Evolutionary conservation across 257 asterid genomes (phyloP).

Genomic region (Solanum appendiculatum): DNA sequence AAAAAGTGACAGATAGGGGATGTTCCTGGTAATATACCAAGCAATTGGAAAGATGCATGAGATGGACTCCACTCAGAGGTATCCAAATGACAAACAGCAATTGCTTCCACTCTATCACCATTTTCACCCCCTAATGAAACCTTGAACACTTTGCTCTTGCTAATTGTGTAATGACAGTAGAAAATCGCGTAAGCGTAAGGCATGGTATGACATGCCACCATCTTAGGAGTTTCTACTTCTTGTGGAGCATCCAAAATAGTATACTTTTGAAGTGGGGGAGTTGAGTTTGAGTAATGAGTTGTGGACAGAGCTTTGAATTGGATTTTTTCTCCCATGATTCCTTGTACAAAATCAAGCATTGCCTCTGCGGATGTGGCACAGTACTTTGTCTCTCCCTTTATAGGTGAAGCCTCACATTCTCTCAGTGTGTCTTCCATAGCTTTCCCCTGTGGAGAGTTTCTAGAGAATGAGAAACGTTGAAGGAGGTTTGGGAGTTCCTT

Average conservation of each 20-base stretch:
- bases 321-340: slow-evolving; percentile 22
- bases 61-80: slow-evolving; percentile 63
- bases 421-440: slow-evolving; percentile 61
- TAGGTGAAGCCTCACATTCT: slow-evolving; percentile 45
- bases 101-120: slow-evolving; percentile 49
- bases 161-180: slow-evolving; percentile 57
- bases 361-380: slow-evolving; percentile 64
- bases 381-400: slow-evolving; percentile 55
- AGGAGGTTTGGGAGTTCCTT: slow-evolving; percentile 38
- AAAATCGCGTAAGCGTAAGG: slow-evolving; percentile 61
- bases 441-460: slow-evolving; percentile 51
- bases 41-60: slow-evolving; percentile 53
- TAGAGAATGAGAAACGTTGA: slow-evolving; percentile 30
- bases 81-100: slow-evolving; percentile 84
- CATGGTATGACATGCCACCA: slow-evolving; percentile 67
- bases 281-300: slow-evolving; percentile 18
- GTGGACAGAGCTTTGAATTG: slow-evolving; percentile 36
- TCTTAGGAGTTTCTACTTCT: slow-evolving; percentile 28
- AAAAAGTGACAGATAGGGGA: slow-evolving; percentile 75
- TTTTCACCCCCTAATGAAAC: slow-evolving; percentile 40
- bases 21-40: slow-evolving; percentile 47
- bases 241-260: slow-evolving; percentile 18
- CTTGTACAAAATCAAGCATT: slow-evolving; percentile 44
- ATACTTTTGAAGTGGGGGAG: slow-evolving; percentile 30
- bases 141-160: slow-evolving; percentile 35